A percentile compares a stretch with the other conserved stretches of the same genome.
Conservation (phyloP, 495 filamentous ascomycete genomes). For the Penicillium verhagenii region DNA sequence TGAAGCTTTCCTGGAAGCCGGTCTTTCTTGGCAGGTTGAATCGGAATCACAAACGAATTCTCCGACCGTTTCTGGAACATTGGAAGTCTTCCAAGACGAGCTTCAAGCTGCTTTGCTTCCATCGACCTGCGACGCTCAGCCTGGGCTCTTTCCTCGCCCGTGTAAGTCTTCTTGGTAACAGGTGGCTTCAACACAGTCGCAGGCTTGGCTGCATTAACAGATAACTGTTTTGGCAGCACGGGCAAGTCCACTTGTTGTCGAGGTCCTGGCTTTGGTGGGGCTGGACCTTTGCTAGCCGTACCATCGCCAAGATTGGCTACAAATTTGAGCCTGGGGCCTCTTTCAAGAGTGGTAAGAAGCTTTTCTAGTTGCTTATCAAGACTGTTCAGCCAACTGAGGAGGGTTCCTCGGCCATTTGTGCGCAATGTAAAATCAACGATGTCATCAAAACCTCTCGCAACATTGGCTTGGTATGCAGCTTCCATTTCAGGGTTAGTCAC, state of each 20-base stretch:
- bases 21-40: slow-evolving; percentile 63
- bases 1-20: slow-evolving; percentile 64
- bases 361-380: slow-evolving; percentile 74
- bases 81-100: slow-evolving; percentile 68
- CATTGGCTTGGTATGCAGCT: slow-evolving; percentile 75
- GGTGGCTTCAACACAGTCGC: slow-evolving; percentile 18
- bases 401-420: slow-evolving; percentile 53
- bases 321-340: slow-evolving; percentile 77
- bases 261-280: neutral
- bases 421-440: slow-evolving; percentile 53
- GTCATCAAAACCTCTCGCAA: slow-evolving; percentile 73
- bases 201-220: neutral
- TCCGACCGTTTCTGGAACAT: slow-evolving; percentile 70
- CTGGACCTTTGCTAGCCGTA: slow-evolving; percentile 30
- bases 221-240: neutral
- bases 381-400: slow-evolving; percentile 67
- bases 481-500: slow-evolving; percentile 78
- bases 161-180: slow-evolving; percentile 42
- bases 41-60: slow-evolving; percentile 66
- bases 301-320: slow-evolving; percentile 54
- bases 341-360: slow-evolving; percentile 66
- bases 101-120: slow-evolving; percentile 74
- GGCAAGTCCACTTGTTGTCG: neutral
- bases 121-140: slow-evolving; percentile 63
- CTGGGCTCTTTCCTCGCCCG: slow-evolving; percentile 54